These are phyloP conservation scores for Nemania bipapillata DNA, from an alignment of 2,329 filamentous ascomycete species.

Conservation along the genomic window DNA sequence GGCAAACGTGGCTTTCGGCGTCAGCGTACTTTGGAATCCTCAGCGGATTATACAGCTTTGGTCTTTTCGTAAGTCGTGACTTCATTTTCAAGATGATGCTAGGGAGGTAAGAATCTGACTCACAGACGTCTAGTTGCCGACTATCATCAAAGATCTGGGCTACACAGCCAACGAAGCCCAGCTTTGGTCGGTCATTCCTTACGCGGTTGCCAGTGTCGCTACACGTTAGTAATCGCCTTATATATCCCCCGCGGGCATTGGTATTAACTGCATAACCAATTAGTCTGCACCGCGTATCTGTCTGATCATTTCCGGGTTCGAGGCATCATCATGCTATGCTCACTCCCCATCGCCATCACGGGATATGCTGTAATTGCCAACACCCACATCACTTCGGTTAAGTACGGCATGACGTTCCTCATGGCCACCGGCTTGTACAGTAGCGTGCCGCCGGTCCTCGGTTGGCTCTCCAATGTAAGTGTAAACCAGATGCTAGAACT, in stretches of 20 bases:
- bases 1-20: constrained; percentile 72
- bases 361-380: constrained; percentile 74
- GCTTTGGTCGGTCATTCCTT: constrained; percentile 72
- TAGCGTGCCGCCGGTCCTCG: constrained; percentile 70
- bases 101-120: background rate
- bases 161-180: constrained; percentile 67
- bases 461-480: constrained; percentile 69
- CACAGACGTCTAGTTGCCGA: constrained; percentile 62
- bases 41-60: constrained; percentile 70
- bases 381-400: constrained; percentile 62
- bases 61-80: constrained; percentile 66
- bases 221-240: constrained; percentile 55
- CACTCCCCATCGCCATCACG: constrained; percentile 70
- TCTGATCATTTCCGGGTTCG: constrained; percentile 70
- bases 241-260: background rate
- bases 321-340: constrained; percentile 70
- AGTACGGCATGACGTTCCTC: constrained; percentile 74
- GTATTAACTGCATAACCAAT: constrained; percentile 7
- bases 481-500: background rate
- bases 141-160: constrained; percentile 69
- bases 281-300: constrained; percentile 64
- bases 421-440: constrained; percentile 74
- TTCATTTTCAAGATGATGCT: background rate
- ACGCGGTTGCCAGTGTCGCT: constrained; percentile 67
- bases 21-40: constrained; percentile 69